A percentile compares a stretch with the other conserved stretches of the same genome.
These are phyloP conservation scores for Boletus huronensis DNA, from an alignment of 768 basidiomycete species.

Conservation along the genomic window DNA sequence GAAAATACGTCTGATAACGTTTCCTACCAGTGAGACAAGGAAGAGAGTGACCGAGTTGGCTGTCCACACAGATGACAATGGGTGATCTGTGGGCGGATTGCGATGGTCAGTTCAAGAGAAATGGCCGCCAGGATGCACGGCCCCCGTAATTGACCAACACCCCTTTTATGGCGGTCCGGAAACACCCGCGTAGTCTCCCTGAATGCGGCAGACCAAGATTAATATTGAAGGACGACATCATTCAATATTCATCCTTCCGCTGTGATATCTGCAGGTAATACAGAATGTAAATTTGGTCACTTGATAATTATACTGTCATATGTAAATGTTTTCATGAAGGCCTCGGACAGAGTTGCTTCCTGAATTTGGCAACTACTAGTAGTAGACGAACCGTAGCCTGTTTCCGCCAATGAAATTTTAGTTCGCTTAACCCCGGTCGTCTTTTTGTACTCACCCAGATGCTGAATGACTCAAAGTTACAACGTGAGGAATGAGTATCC, in stretches of 20 bases:
- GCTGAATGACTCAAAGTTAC: neutral
- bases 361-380: neutral
- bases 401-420: neutral
- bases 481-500: neutral
- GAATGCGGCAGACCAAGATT: too few species aligned
- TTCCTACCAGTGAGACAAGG: neutral
- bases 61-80: neutral
- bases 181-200: neutral
- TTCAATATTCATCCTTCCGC: neutral
- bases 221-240: neutral
- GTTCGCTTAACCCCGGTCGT: neutral
- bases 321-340: neutral
- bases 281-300: neutral
- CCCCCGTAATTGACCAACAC: slow-evolving; percentile 12
- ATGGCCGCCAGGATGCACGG: neutral
- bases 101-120: neutral
- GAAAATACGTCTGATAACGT: neutral
- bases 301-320: neutral
- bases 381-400: too few species aligned
- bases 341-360: neutral
- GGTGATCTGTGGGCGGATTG: neutral
- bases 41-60: neutral
- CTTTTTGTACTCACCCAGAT: neutral
- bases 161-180: slow-evolving; percentile 12
- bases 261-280: too few species aligned